Percentiles rank a stretch among this genome's conserved stretches.
Evolutionary conservation across 2,329 filamentous ascomycete genomes (phyloP).

Genomic region (Paradendryphiella salina): DNA sequence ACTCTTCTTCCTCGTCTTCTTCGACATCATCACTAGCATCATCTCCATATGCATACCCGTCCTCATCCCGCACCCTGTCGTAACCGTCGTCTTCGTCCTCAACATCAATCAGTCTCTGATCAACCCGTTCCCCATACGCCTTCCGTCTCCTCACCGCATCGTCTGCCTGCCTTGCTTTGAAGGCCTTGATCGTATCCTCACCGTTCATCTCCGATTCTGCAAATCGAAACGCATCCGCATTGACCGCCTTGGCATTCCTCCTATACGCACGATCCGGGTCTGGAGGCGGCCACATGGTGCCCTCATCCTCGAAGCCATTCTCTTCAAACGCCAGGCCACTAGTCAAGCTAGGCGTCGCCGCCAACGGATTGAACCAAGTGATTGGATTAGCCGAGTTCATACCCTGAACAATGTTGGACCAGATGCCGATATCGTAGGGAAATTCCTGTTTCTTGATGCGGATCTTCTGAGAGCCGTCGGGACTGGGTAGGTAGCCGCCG

Average conservation of each 20-base stretch:
- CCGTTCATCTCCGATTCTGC: conserved; percentile 44
- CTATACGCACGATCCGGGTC: conserved; percentile 52
- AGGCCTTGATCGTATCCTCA: conserved; percentile 56
- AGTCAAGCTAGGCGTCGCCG: conserved; percentile 53
- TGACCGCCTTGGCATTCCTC: conserved; percentile 9
- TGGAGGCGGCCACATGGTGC: conserved; percentile 53
- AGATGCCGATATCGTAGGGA: conserved; percentile 79
- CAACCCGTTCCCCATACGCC: conserved; percentile 50
- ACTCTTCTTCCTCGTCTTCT: conserved; percentile 20
- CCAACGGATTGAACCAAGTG: conserved; percentile 71
- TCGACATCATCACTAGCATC: conserved; percentile 20
- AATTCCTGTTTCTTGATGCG: conserved; percentile 70
- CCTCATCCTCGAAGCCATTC: conserved; percentile 70
- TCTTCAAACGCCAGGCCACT: conserved; percentile 67
- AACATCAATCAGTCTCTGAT: conserved; percentile 22
- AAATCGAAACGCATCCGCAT: conserved; percentile 45
- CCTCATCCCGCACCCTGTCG: conserved; percentile 13
- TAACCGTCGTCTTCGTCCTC: neutral
- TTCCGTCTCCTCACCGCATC: conserved; percentile 53
- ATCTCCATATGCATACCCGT: conserved; percentile 30
- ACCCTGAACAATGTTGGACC: conserved; percentile 70
- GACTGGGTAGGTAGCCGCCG: conserved; percentile 61
- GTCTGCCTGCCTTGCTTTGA: conserved; percentile 57
- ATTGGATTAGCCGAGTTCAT: conserved; percentile 70
- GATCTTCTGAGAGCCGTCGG: conserved; percentile 57